Evolutionary conservation across 2,329 filamentous ascomycete species (phyloP), one percentile per base, ranked within the genome.

Genomic region (Shiraia bambusicola): DNA sequence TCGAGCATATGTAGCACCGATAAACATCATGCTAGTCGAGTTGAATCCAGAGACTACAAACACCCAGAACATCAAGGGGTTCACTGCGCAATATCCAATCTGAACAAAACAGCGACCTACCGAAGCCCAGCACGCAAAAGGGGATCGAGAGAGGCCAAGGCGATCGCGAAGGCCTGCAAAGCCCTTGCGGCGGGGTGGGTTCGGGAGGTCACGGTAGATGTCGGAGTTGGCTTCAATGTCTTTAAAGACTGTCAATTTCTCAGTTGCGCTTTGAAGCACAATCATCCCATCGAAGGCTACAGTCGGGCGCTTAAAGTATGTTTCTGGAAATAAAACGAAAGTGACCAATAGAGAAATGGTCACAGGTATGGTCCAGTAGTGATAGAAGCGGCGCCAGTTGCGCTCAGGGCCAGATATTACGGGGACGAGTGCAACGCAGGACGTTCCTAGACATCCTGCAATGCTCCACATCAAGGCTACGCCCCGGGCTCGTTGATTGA

Each of bases 241-340:
- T 24, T 66, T 50, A 49, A 69, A 72, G 19, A 72, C 59, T 5
- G 56, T 63, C 9, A 71, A 54, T 39, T 66, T 71, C 45, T 72
- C 70, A 1, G 66, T 66, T 2, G 61, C 63, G 11, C 55, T 63
- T 43, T 72, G 70, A 1, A 69, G 38, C 2, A 72, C 41, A 4
- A 72, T 67, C 15, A 66, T 65, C 2, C 70, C 71, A 43, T 72
- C 63, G 29, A 71, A 71, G 6, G 71, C 69, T 7, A 73, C 60
- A 0, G 65, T 65, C 0, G 70, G 70, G 1, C 71, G 63, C 34
- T 69, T 59, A 52, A 72, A 73, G 48, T 68, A 72, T 1, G 67
- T 72, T 33, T 72, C 70, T 0, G 68, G 67, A 15, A 56, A 65
- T 9, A 65, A 57, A 15, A 67, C 45, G 22, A 67, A 59, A 1